Evolutionary conservation across 345 rosid species (phyloP).

Genomic region (Eutrema japonicum): DNA sequence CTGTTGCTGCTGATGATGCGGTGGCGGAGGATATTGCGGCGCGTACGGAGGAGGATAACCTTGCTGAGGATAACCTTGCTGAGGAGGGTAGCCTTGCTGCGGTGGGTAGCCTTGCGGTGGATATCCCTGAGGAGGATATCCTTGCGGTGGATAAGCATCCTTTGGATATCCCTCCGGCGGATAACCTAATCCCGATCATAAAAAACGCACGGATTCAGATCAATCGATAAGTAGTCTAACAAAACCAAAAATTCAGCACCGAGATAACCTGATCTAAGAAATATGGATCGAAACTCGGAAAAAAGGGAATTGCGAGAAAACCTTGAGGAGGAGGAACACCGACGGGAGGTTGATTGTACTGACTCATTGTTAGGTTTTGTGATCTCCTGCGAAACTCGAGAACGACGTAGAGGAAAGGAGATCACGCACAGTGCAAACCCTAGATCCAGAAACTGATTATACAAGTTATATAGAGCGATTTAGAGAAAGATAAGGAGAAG

Average conservation of each 20-base stretch:
- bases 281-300: background rate
- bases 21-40: slow-evolving; percentile 82
- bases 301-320: slow-evolving; percentile 12
- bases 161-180: slow-evolving; percentile 84
- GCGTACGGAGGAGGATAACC: slow-evolving; percentile 75
- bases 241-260: background rate
- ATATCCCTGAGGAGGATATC: slow-evolving; percentile 73
- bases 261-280: slow-evolving; percentile 20
- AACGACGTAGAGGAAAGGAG: slow-evolving; percentile 5
- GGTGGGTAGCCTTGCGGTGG: slow-evolving; percentile 52
- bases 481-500: background rate
- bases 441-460: slow-evolving; percentile 32
- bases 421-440: background rate
- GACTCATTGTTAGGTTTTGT: slow-evolving; percentile 55
- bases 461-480: background rate
- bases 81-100: slow-evolving; percentile 54
- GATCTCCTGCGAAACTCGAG: slow-evolving; percentile 17
- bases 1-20: slow-evolving; percentile 50
- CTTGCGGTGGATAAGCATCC: slow-evolving; percentile 56
- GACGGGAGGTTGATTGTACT: slow-evolving; percentile 88
- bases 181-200: slow-evolving; percentile 57
- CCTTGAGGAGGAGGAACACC: slow-evolving; percentile 98
- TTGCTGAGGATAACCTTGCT: slow-evolving; percentile 55
- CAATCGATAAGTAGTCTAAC: background rate
- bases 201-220: slow-evolving; percentile 30